Evolutionary conservation across 371 early-diverging fungal genomes (phyloP).

Genomic region (Mucor indicus): DNA sequence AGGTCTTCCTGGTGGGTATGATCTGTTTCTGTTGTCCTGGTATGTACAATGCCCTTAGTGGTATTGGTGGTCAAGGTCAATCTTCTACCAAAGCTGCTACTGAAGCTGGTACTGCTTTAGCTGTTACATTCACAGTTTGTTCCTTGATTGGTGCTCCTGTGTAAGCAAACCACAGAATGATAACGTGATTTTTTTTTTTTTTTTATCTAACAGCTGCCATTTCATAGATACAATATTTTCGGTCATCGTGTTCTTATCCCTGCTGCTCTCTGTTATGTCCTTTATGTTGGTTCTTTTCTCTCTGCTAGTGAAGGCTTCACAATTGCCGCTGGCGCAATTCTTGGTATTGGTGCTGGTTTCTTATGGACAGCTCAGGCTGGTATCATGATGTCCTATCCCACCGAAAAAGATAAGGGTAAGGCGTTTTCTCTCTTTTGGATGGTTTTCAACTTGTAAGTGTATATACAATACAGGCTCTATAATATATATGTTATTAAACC

Average conservation of each 20-base stretch:
- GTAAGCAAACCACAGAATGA: constrained; percentile 29
- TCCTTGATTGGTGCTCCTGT: constrained; percentile 57
- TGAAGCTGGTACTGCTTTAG: constrained; percentile 64
- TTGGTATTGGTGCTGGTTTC: constrained; percentile 54
- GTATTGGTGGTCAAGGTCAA: constrained; percentile 55
- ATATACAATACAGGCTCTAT: too few species aligned
- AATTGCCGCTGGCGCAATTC: constrained; percentile 52
- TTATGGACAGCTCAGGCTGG: constrained; percentile 62
- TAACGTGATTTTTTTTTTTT: neutral
- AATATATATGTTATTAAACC: neutral
- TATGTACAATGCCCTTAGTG: constrained; percentile 78
- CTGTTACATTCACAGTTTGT: constrained; percentile 61
- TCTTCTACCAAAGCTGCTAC: constrained; percentile 56
- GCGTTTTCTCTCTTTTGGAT: constrained; percentile 72
- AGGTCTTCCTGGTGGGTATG: constrained; percentile 65
- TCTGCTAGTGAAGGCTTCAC: constrained; percentile 43
- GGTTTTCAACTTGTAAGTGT: constrained; percentile 63
- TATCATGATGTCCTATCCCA: constrained; percentile 78
- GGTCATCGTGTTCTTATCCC: constrained; percentile 52
- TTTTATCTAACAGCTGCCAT: neutral
- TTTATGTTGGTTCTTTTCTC: constrained; percentile 57
- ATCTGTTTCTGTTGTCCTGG: constrained; percentile 79
- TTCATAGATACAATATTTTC: constrained; percentile 44
- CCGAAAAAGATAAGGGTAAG: constrained; percentile 67
- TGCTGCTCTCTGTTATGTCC: constrained; percentile 51